Evolutionary conservation across 306 rosid genomes (phyloP), one percentile per base, ranked within the genome.

Genomic region (Ochetophila trinervis): DNA sequence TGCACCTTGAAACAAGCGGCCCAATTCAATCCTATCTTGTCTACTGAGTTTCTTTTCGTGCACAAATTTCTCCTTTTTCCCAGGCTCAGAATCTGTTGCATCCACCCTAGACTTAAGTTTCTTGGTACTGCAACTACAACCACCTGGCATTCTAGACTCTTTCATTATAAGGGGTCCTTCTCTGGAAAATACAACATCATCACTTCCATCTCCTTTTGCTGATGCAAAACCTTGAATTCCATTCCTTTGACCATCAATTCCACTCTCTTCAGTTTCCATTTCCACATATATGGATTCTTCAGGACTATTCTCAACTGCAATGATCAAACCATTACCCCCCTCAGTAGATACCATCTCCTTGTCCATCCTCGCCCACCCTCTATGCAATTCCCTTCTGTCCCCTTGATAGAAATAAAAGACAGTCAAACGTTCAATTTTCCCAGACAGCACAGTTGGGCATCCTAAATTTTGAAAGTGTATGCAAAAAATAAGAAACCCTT

Each of bases 21-120:
- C 96, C 70, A 90, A 78, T 77, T 90, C 95, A 63, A 85, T 62
- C 75, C 89, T 79, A 42, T 87, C 95, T 66, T 90, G 88, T 69
- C 86, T 85, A 54, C 83, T 80, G 37, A 89, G 85, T 69, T 82
- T 89, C 83, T 82, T 88, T 47, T 88, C 90, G 44, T 71, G 74
- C 44, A 73, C 71, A 49, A 17, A 37, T 53, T 81, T 86, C 67
- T 82, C 89, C 37, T 71, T 83, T 61, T 53, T 75, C 42, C 72
- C 87, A 49, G 53, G 68, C 60, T 80, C 72, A 40, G 69, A 62
- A 73, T 83, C 80, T 59, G 70, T 68, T 19, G 67, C 53, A 45
- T 42, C 73, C 6, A 67, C 71, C 55, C 69, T 72, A 37, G 85
- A 80, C 67, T 84, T 82, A 62, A 84, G 92, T 65, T 83, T 86